These are phyloP conservation scores for Pseudozyma flocculosa DNA, from an alignment of 1,284 basidiomycete species.

Conservation along the genomic window DNA sequence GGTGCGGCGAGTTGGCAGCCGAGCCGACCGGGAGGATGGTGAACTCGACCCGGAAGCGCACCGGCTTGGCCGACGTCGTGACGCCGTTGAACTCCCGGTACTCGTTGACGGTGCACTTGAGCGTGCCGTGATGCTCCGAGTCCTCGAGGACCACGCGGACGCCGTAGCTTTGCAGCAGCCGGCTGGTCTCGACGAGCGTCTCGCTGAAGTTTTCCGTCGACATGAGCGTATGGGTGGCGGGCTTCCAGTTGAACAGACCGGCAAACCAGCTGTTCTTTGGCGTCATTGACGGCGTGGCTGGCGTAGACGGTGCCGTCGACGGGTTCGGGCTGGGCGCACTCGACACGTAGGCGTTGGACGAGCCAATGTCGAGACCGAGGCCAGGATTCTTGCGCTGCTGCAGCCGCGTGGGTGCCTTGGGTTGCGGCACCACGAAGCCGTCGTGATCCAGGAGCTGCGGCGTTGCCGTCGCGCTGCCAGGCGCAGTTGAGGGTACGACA, in stretches of 20 bases:
- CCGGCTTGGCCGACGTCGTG: slow-evolving; percentile 36
- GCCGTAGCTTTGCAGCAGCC: slow-evolving; percentile 70
- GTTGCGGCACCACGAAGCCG: slow-evolving; percentile 12
- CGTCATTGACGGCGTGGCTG: slow-evolving; percentile 12
- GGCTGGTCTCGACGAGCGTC: slow-evolving; percentile 68
- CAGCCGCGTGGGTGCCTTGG: slow-evolving; percentile 17
- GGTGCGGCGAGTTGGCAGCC: slow-evolving; percentile 18
- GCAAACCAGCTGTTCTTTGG: slow-evolving; percentile 79
- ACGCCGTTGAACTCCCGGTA: slow-evolving; percentile 31
- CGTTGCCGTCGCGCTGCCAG: background rate
- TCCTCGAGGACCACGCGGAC: slow-evolving; percentile 69
- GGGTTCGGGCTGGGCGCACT: background rate
- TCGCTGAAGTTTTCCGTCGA: slow-evolving; percentile 63
- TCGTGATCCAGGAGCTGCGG: slow-evolving; percentile 18
- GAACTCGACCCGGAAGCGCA: slow-evolving; percentile 55
- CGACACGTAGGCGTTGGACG: slow-evolving; percentile 3
- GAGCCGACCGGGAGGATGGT: slow-evolving; percentile 48
- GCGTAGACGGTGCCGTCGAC: slow-evolving; percentile 18
- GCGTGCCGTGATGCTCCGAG: slow-evolving; percentile 41
- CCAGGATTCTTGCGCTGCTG: slow-evolving; percentile 43
- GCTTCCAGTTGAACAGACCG: slow-evolving; percentile 83
- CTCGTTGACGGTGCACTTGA: slow-evolving; percentile 45
- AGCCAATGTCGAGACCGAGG: slow-evolving; percentile 38
- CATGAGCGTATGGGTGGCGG: slow-evolving; percentile 63
- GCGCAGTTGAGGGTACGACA: too few relatives aligned